These are phyloP conservation scores for Neoboletus brunneissimus DNA, from an alignment of 768 basidiomycete species.

Conservation along the genomic window DNA sequence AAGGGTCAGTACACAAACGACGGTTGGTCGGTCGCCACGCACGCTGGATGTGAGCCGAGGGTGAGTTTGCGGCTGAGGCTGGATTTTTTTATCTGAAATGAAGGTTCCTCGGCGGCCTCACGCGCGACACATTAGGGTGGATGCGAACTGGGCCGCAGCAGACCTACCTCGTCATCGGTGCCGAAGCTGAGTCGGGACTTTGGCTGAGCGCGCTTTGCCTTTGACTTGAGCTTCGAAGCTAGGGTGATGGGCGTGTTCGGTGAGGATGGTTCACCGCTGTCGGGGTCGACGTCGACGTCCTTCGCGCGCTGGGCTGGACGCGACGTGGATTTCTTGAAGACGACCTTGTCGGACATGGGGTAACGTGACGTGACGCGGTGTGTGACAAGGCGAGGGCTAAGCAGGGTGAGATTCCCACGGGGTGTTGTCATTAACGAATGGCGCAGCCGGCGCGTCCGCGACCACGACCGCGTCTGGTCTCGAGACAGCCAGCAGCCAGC, in stretches of 20 bases:
- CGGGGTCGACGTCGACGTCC: conserved; percentile 37
- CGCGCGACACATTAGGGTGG: conserved; percentile 28
- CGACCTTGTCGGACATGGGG: conserved; percentile 28
- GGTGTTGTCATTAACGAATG: conserved; percentile 18
- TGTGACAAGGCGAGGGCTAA: conserved; percentile 16
- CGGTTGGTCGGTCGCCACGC: conserved; percentile 7
- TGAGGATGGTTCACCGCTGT: neutral
- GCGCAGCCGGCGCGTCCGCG: conserved; percentile 37
- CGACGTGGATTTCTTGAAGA: conserved; percentile 44
- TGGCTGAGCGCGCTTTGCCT: conserved; percentile 60
- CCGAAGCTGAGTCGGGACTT: conserved; percentile 80
- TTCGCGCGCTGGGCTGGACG: conserved; percentile 41
- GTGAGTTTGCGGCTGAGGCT: conserved; percentile 65
- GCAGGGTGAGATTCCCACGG: conserved; percentile 29
- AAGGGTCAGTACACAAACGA: conserved; percentile 8
- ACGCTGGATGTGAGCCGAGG: conserved; percentile 56
- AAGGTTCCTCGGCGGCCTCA: conserved; percentile 58
- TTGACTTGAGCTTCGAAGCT: conserved; percentile 68
- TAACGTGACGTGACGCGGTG: conserved; percentile 23
- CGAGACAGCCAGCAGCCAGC: conserved; percentile 12
- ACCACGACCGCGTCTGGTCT: conserved; percentile 52
- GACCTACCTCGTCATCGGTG: conserved; percentile 58
- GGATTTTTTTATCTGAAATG: conserved; percentile 81
- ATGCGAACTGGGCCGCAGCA: conserved; percentile 9
- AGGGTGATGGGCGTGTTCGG: conserved; percentile 54